A percentile compares a stretch with the other conserved stretches of the same genome.
These are phyloP conservation scores for Saccharomycopsis microspora DNA, from an alignment of 805 yeast species.

Conservation along the genomic window DNA sequence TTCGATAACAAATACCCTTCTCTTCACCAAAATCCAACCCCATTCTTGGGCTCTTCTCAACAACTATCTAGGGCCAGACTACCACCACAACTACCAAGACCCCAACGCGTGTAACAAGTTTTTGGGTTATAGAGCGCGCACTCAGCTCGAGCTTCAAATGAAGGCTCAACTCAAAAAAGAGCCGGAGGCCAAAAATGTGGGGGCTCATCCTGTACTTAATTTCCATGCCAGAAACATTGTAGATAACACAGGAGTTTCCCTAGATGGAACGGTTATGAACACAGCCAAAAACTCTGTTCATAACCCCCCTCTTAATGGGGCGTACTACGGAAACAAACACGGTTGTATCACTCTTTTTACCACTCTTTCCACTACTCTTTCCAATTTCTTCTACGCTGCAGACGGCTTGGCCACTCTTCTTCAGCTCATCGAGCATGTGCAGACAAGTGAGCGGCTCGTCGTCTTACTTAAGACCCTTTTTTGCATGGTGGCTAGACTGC, in stretches of 20 bases:
- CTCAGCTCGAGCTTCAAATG: constrained; percentile 21
- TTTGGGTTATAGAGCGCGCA: constrained; percentile 27
- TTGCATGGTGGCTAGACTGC: constrained; percentile 30
- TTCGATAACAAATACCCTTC: constrained; percentile 23
- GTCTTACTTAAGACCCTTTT: constrained; percentile 31
- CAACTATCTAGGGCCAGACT: constrained; percentile 36
- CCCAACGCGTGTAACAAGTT: constrained; percentile 26
- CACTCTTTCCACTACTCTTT: constrained; percentile 7
- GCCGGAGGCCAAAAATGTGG: constrained; percentile 17
- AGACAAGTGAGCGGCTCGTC: constrained; percentile 17
- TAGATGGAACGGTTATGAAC: constrained; percentile 9
- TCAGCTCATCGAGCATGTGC: constrained; percentile 33
- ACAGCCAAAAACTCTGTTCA: constrained; percentile 14
- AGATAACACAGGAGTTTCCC: background rate
- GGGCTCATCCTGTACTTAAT: constrained; percentile 14
- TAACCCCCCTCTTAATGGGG: constrained; percentile 5
- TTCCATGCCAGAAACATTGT: constrained; percentile 18
- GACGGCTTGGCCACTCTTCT: constrained; percentile 43
- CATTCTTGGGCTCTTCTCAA: constrained; percentile 43
- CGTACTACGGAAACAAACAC: too few species aligned
- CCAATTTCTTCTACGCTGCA: constrained; percentile 21
- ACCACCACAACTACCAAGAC: constrained; percentile 35
- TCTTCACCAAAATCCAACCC: constrained; percentile 28
- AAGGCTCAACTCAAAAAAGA: constrained; percentile 23
- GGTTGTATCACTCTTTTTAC: background rate